Evolutionary conservation across 2,329 filamentous ascomycete genomes (phyloP).

Genomic region (Verticillium klebahnii): DNA sequence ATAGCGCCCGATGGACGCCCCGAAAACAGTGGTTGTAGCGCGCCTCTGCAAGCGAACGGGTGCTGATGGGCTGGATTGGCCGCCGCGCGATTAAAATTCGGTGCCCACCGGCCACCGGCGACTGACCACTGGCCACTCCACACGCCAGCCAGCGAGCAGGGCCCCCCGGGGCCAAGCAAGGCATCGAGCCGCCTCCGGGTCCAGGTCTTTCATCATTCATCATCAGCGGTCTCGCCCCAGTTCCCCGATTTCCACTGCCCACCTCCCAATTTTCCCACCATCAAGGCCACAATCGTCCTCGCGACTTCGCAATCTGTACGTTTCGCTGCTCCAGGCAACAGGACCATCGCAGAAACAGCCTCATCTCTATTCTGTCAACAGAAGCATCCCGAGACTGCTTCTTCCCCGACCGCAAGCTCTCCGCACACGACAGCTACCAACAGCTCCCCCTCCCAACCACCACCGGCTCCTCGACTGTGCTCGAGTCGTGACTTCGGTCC

Average conservation of each 20-base stretch:
- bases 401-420: background rate
- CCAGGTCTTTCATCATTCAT: constrained; percentile 11
- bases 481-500: background rate
- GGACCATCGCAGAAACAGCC: background rate
- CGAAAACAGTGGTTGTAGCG: background rate
- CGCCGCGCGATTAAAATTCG: constrained; percentile 6
- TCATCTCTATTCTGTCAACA: background rate
- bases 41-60: background rate
- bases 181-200: constrained; percentile 7
- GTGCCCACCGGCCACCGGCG: background rate
- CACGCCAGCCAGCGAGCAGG: constrained; percentile 2
- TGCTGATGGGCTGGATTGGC: constrained; percentile 1
- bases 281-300: background rate
- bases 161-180: background rate
- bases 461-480: background rate
- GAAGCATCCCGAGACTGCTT: background rate
- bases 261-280: constrained; percentile 12
- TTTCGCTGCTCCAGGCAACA: background rate
- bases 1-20: background rate
- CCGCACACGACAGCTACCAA: background rate
- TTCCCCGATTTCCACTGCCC: constrained; percentile 7
- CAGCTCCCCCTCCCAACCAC: constrained; percentile 4
- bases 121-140: background rate
- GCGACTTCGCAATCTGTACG: constrained; percentile 1
- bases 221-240: constrained; percentile 12